These are phyloP conservation scores for Crataegus laevigata DNA, from an alignment of 306 rosid species.

Conservation along the genomic window DNA sequence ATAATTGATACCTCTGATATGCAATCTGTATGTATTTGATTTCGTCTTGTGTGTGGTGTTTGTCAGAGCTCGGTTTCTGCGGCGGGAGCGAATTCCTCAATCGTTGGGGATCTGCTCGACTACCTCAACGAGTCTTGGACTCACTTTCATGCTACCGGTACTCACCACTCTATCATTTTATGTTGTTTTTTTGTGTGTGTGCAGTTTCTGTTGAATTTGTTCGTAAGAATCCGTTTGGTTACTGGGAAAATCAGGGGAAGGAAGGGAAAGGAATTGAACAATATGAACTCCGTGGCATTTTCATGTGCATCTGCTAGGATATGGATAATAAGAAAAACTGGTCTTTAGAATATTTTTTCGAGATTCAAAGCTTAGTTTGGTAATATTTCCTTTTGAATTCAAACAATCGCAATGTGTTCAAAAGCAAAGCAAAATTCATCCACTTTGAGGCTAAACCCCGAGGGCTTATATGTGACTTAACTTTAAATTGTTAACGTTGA, in stretches of 20 bases:
- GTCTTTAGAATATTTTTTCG: background rate
- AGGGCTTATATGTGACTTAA: background rate
- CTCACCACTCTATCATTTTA: background rate
- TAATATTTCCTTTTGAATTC: background rate
- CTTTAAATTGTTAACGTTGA: background rate
- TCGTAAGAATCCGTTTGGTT: background rate
- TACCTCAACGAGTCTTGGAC: constrained; percentile 96
- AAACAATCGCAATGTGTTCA: background rate
- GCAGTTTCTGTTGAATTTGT: background rate
- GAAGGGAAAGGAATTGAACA: background rate
- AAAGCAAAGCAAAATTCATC: background rate
- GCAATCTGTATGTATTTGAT: background rate
- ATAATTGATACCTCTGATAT: background rate
- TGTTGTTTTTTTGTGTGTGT: background rate
- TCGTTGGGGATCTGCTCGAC: constrained; percentile 66
- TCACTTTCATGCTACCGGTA: constrained; percentile 94
- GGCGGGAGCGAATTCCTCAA: constrained; percentile 36
- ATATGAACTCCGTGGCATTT: background rate
- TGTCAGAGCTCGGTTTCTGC: constrained; percentile 34
- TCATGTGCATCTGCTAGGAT: background rate
- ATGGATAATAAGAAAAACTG: background rate
- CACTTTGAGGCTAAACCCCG: background rate
- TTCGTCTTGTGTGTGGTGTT: background rate
- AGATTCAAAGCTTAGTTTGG: background rate
- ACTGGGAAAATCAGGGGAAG: background rate